These are phyloP conservation scores for Talaromyces albobiverticillius DNA, from an alignment of 2,329 filamentous ascomycete species.

Conservation along the genomic window DNA sequence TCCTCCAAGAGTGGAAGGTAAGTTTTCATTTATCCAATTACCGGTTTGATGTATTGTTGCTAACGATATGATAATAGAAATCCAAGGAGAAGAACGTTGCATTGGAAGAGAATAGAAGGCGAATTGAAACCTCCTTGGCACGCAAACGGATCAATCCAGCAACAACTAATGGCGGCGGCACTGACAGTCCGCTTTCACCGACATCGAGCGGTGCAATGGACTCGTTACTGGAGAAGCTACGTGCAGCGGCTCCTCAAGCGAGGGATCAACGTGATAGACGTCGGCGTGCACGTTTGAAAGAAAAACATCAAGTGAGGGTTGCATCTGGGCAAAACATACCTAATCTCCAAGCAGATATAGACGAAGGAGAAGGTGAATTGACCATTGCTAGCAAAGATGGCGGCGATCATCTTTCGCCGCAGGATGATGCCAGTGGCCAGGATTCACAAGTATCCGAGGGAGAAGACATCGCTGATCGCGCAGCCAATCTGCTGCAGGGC, in stretches of 20 bases:
- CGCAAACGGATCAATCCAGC: constrained; percentile 68
- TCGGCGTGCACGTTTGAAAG: constrained; percentile 82
- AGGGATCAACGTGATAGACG: constrained; percentile 86
- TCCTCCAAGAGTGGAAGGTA: constrained; percentile 88
- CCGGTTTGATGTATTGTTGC: not conserved
- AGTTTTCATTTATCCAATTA: constrained; percentile 23
- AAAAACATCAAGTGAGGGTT: constrained; percentile 83
- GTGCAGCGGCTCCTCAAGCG: constrained; percentile 85
- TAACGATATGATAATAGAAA: constrained; percentile 54
- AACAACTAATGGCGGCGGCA: constrained; percentile 59
- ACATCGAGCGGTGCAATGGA: constrained; percentile 90
- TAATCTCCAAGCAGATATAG: constrained; percentile 54
- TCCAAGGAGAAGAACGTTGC: constrained; percentile 87
- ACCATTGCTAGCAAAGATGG: constrained; percentile 32
- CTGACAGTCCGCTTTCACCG: constrained; percentile 59
- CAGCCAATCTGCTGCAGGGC: constrained; percentile 78
- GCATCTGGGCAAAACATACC: constrained; percentile 88
- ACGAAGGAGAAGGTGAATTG: constrained; percentile 39
- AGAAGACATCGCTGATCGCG: constrained; percentile 80
- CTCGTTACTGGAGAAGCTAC: constrained; percentile 87
- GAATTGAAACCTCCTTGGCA: constrained; percentile 89
- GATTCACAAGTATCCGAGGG: constrained; percentile 46
- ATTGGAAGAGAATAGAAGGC: constrained; percentile 75
- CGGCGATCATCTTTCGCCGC: constrained; percentile 50
- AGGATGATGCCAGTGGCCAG: constrained; percentile 33